These are phyloP conservation scores for Canna indica DNA, from an alignment of 176 grass and related monocot species.

Conservation along the genomic window DNA sequence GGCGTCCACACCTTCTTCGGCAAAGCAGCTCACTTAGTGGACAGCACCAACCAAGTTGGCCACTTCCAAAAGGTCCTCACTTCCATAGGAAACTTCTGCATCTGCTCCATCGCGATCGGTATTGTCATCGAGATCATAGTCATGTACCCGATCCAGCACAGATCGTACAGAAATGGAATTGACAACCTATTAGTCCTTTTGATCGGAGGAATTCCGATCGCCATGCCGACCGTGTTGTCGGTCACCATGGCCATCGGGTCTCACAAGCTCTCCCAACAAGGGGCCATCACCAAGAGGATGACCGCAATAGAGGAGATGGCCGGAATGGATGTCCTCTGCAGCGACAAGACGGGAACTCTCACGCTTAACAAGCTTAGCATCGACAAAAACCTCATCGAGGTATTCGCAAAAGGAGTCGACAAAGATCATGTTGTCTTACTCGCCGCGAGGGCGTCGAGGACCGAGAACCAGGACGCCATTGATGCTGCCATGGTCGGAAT, in stretches of 20 bases:
- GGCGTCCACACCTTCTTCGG: slow-evolving; percentile 99
- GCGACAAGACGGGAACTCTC: slow-evolving; percentile 13
- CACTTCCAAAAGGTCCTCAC: slow-evolving; percentile 98
- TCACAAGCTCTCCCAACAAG: slow-evolving; percentile 10
- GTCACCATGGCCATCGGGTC: slow-evolving; percentile 17
- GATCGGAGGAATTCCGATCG: slow-evolving; percentile 18
- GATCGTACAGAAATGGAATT: slow-evolving; percentile 56
- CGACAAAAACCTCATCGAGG: slow-evolving; percentile 7
- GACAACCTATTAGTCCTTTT: slow-evolving; percentile 28
- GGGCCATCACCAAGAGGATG: slow-evolving; percentile 18
- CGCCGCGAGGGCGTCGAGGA: slow-evolving; percentile 11
- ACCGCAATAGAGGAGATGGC: slow-evolving; percentile 17
- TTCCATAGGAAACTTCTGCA: slow-evolving; percentile 96
- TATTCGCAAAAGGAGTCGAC: slow-evolving; percentile 3
- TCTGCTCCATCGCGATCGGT: slow-evolving; percentile 81
- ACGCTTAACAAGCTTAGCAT: slow-evolving; percentile 15
- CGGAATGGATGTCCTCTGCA: slow-evolving; percentile 19
- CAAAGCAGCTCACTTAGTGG: slow-evolving; percentile 95
- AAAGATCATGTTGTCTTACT: slow-evolving; percentile 9
- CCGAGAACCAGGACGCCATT: slow-evolving; percentile 14
- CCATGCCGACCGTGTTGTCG: slow-evolving; percentile 12
- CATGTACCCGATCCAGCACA: slow-evolving; percentile 94
- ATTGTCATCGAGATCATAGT: slow-evolving; percentile 93
- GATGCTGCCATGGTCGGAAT: slow-evolving; percentile 15
- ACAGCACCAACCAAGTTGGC: slow-evolving; percentile 94